Evolutionary conservation across 2,329 filamentous ascomycete species (phyloP), one percentile per base, ranked within the genome.

Genomic region (Cytospora mali): DNA sequence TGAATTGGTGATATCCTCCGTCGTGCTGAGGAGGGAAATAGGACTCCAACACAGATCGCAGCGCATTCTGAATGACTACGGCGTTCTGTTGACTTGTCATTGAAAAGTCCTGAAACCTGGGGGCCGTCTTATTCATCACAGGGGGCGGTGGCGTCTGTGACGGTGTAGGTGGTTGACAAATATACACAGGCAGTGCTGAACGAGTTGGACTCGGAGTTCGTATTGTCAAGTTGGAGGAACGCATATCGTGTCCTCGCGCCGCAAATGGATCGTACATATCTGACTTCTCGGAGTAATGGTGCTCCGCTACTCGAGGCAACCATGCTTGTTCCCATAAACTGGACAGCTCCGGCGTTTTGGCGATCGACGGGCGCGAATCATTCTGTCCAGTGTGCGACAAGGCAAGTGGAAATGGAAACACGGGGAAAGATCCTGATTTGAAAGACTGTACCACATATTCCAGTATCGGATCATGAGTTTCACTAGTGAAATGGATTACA

Each of bases 31-130:
- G 75, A 0, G 82, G 80, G 57, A 87, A 84, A 63, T 83, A 79
- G 2, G 74, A 71, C 54, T 77, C 79, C 0, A 88, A 75, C 4
- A 86, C 71, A 18, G 79, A 78, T 3, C 86, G 79, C 18, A 88
- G 72, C 0, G 80, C 79, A 68, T 88, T 87, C 66, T 89, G 86
- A 6, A 85, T 74, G 0, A 76, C 75, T 4, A 87, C 77, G 1
- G 83, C 80, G 3, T 81, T 84, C 61, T 80, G 76, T 27, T 75
- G 74, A 21, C 72, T 69, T 3, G 70, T 70, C 2, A 77, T 74
- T 13, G 72, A 69, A 58, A 87, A 77, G 7, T 80, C 78, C 63
- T 79, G 76, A 51, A 86, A 79, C 60, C 73, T 78, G 33, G 74
- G 75, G 25, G 75, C 72, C 7, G 55, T 29, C 18, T 48, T 55